Conservation (phyloP, 225 moss, liverwort and hornwort genomes). For the Marchantia paleacea region DNA sequence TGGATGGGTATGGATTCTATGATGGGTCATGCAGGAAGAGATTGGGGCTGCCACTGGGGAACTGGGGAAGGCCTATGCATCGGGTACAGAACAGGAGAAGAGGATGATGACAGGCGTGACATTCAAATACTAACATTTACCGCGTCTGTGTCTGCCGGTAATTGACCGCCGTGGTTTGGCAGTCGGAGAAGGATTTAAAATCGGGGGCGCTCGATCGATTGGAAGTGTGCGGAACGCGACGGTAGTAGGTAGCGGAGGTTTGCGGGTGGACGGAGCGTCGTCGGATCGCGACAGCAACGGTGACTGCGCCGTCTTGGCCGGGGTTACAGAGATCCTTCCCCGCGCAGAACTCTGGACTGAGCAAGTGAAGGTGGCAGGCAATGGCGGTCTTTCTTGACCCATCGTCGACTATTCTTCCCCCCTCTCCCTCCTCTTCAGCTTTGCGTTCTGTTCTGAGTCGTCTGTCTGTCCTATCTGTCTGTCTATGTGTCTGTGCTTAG, state of each 20-base stretch:
- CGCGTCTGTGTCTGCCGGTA: not conserved
- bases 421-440: not conserved
- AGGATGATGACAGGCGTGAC: not conserved
- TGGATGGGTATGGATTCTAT: not conserved
- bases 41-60: not conserved
- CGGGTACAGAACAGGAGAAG: not conserved
- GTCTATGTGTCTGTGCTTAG: not conserved
- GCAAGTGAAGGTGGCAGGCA: not conserved
- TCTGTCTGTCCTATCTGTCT: not conserved
- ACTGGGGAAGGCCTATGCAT: not conserved
- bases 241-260: not conserved
- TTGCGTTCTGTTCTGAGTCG: not conserved
- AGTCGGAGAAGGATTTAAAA: not conserved
- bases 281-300: not conserved
- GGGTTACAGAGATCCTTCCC: not conserved
- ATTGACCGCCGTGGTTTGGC: not conserved
- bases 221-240: not conserved
- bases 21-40: not conserved
- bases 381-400: constrained; percentile 19
- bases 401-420: not conserved
- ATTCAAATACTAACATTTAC: constrained; percentile 11
- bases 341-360: constrained; percentile 4
- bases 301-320: not conserved
- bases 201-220: not conserved
- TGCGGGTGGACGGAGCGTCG: not conserved